phyloP scores from a whole-genome alignment of 2,329 filamentous ascomycete genomes.

The Nemania sp. region DNA sequence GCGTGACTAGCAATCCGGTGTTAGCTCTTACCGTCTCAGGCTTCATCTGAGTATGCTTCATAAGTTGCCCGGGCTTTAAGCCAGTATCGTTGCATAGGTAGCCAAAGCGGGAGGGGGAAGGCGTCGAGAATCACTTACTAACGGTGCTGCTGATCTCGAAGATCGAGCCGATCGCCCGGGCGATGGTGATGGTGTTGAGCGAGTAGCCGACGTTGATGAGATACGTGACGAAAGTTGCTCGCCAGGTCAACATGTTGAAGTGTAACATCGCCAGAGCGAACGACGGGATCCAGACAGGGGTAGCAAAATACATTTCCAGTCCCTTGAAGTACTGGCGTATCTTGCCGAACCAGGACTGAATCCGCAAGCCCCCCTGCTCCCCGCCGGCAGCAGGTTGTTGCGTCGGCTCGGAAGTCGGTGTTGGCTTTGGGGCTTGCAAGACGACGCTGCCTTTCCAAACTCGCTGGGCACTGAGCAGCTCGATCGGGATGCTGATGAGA shows the following conservation, averaged over 20 bases:
- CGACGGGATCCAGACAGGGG: constrained; percentile 50
- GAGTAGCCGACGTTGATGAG: constrained; percentile 55
- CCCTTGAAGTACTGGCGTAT: constrained; percentile 37
- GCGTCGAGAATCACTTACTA: constrained; percentile 15
- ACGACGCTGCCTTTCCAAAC: constrained; percentile 45
- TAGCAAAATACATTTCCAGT: constrained; percentile 45
- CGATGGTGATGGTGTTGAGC: constrained; percentile 51
- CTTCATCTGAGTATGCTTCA: neutral
- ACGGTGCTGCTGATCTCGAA: constrained; percentile 60
- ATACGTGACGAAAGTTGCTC: constrained; percentile 60
- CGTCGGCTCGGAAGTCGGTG: constrained; percentile 1
- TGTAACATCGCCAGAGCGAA: constrained; percentile 56
- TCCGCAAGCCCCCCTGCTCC: neutral
- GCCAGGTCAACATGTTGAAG: constrained; percentile 59
- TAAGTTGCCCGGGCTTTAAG: too few relatives aligned
- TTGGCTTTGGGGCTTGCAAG: constrained; percentile 40
- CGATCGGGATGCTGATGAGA: constrained; percentile 46
- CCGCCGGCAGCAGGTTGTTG: neutral
- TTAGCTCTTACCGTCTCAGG: neutral
- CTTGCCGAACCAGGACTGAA: constrained; percentile 20
- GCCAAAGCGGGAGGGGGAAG: neutral
- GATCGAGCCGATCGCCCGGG: constrained; percentile 51
- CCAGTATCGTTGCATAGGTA: too few relatives aligned
- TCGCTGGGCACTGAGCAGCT: constrained; percentile 45
- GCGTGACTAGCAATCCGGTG: constrained; percentile 43